Conservation (phyloP, 108 stramenopile genomes). For the Hondaea fermentalgiana region DNA sequence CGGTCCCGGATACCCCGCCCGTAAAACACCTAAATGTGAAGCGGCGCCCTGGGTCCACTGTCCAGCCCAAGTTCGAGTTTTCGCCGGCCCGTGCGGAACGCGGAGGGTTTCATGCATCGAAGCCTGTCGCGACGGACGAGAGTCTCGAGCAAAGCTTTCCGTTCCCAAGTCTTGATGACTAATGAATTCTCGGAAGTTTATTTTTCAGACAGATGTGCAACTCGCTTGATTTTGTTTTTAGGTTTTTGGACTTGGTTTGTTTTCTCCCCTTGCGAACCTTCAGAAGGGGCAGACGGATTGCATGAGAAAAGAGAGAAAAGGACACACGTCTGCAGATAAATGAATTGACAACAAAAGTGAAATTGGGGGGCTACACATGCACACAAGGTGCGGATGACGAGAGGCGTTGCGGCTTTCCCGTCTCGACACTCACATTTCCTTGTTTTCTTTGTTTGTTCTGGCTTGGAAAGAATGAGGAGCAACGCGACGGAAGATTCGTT, state of each 20-base stretch:
- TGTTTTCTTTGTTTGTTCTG: no score
- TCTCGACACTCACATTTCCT: no score
- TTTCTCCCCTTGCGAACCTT: neutral
- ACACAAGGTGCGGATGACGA: no score
- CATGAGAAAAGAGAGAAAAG: neutral
- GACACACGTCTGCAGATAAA: neutral
- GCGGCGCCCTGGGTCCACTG: neutral
- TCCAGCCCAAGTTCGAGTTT: neutral
- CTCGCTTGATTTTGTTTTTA: neutral
- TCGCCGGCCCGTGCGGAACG: neutral
- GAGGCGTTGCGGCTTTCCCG: no score
- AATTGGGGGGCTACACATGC: no score
- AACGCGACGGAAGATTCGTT: no score
- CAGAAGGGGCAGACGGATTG: neutral
- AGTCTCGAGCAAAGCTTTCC: neutral
- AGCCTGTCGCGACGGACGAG: neutral
- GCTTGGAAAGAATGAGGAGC: no score
- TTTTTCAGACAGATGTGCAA: neutral
- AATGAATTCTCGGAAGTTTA: neutral
- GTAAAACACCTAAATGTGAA: neutral
- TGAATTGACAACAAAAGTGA: no score
- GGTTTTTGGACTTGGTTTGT: neutral
- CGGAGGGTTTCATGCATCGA: neutral
- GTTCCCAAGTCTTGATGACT: neutral
- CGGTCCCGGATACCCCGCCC: neutral